phyloP scores from a whole-genome alignment of 2,329 filamentous ascomycete species.

The Colletotrichum camelliae region DNA sequence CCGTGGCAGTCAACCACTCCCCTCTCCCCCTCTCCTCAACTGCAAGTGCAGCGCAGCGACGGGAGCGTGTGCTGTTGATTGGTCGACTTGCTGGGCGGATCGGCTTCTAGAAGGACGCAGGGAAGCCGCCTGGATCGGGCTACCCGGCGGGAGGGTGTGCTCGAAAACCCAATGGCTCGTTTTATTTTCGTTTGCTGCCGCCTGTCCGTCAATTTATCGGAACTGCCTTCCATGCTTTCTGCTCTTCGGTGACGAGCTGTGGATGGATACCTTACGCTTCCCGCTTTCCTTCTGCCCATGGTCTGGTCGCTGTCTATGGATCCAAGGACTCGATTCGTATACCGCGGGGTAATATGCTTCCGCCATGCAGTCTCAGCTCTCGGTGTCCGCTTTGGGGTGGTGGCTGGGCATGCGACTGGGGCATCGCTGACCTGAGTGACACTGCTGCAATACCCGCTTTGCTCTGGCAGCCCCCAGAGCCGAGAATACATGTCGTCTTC shows the following conservation, averaged over 20 bases:
- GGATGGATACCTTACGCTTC: not conserved
- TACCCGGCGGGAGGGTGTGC: not conserved
- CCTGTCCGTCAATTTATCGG: conserved; percentile 1
- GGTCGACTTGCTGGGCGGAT: not conserved
- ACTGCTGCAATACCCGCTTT: not conserved
- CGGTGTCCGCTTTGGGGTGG: not conserved
- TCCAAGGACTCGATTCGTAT: not conserved
- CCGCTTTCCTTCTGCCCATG: not conserved
- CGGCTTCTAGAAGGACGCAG: conserved; percentile 11
- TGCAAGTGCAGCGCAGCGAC: not conserved
- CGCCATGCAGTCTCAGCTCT: not conserved
- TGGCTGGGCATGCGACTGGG: not conserved
- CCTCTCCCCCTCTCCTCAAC: not conserved
- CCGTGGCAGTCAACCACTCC: not conserved
- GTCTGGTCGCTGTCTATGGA: not conserved
- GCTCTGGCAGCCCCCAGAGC: not conserved
- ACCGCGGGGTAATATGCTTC: not conserved
- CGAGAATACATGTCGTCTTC: not conserved
- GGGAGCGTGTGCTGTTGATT: not conserved
- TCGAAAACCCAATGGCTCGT: not conserved
- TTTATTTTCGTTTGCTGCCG: not conserved
- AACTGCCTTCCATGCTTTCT: not conserved
- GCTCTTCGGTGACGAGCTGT: not conserved
- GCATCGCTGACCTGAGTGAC: not conserved
- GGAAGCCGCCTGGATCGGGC: conserved; percentile 2